Percentiles rank a stretch among this genome's conserved stretches.
phyloP scores from a whole-genome alignment of 768 basidiomycete genomes.

The Solioccasus polychromus region DNA sequence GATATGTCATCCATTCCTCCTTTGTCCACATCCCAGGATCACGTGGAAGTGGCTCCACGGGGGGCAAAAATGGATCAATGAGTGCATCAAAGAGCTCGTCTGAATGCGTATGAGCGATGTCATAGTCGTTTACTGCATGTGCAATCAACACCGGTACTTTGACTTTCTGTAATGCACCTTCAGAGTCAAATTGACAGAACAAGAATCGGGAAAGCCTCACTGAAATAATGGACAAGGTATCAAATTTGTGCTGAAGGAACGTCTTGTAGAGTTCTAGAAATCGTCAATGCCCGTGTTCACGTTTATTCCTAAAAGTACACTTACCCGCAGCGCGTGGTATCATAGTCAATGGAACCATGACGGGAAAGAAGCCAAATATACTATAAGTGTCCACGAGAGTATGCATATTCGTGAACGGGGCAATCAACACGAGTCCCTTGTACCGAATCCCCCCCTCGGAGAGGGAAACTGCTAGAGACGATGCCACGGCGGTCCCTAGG shows the following conservation, averaged over 20 bases:
- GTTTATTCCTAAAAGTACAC: conserved; percentile 27
- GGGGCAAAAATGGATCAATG: conserved; percentile 60
- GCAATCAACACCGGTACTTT: conserved; percentile 67
- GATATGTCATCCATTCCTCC: conserved; percentile 46
- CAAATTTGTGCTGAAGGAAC: conserved; percentile 55
- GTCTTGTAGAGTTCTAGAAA: conserved; percentile 51
- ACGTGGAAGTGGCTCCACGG: conserved; percentile 37
- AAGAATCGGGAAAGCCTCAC: conserved; percentile 38
- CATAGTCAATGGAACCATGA: conserved; percentile 65
- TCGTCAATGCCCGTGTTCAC: neutral
- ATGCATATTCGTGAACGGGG: conserved; percentile 57
- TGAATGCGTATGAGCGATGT: conserved; percentile 72
- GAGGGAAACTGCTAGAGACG: conserved; percentile 47
- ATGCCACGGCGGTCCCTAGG: conserved; percentile 79
- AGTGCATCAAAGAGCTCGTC: conserved; percentile 64
- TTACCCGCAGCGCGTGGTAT: conserved; percentile 62
- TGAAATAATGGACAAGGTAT: conserved; percentile 58
- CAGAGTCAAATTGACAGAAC: neutral
- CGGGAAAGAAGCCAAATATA: conserved; percentile 62
- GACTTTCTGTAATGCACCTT: conserved; percentile 46
- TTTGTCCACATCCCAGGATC: conserved; percentile 27
- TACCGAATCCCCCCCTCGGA: conserved; percentile 41
- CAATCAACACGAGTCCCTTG: conserved; percentile 49
- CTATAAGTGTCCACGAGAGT: conserved; percentile 66
- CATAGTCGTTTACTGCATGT: conserved; percentile 72